A percentile compares a stretch with the other conserved stretches of the same genome.
These are phyloP conservation scores for Phylloporus arenicola DNA, from an alignment of 768 basidiomycete species.

Conservation along the genomic window DNA sequence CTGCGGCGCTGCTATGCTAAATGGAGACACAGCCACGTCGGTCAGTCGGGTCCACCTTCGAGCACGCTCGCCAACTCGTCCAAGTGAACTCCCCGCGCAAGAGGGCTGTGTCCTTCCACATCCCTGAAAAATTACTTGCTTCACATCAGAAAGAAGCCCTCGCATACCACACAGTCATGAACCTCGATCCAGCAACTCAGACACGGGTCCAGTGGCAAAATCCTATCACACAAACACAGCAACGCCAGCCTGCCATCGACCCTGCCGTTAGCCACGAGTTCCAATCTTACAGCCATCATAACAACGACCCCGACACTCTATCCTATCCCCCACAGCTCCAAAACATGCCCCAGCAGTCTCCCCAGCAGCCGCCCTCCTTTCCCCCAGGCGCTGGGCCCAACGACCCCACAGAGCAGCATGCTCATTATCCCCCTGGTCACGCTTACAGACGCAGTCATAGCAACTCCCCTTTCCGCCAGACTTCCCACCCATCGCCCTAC, in stretches of 20 bases:
- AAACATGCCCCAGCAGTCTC: constrained; percentile 29
- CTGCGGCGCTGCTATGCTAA: constrained; percentile 32
- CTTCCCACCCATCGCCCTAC: constrained; percentile 36
- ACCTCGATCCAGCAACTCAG: constrained; percentile 30
- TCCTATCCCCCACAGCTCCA: constrained; percentile 25
- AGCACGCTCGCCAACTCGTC: background rate
- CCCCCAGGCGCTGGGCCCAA: constrained; percentile 33
- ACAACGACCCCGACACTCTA: constrained; percentile 18
- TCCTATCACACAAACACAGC: constrained; percentile 32
- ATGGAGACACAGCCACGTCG: constrained; percentile 32
- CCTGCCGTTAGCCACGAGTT: constrained; percentile 33
- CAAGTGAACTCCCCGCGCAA: background rate
- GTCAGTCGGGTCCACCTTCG: constrained; percentile 27
- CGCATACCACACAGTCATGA: constrained; percentile 25
- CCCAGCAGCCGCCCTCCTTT: constrained; percentile 25
- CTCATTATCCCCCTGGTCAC: constrained; percentile 32
- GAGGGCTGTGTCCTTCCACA: constrained; percentile 15
- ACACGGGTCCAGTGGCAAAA: constrained; percentile 32
- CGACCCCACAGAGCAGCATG: constrained; percentile 30
- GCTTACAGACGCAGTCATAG: constrained; percentile 30
- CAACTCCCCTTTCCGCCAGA: constrained; percentile 34
- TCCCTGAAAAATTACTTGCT: constrained; percentile 18
- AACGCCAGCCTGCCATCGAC: constrained; percentile 30
- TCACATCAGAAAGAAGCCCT: constrained; percentile 32
- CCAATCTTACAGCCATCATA: constrained; percentile 29